A percentile compares a stretch with the other conserved stretches of the same genome.
Evolutionary conservation across 805 yeast genomes (phyloP).

Genomic region (Jamesozyma rosinii): DNA sequence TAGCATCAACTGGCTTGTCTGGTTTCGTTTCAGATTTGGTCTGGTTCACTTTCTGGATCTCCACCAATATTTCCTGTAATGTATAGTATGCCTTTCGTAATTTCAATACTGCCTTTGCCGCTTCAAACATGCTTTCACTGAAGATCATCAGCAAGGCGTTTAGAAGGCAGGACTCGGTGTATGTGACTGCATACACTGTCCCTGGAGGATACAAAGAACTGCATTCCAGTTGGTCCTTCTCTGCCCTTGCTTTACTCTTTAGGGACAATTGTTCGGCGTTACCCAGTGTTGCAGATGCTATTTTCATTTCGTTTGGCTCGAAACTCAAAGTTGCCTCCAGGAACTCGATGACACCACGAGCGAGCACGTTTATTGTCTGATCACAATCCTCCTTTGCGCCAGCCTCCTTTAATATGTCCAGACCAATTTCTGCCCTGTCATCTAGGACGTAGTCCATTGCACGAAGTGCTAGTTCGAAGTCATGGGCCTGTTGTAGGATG

Average conservation of each 20-base stretch:
- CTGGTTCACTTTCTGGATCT: constrained; percentile 34
- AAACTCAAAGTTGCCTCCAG: constrained; percentile 90
- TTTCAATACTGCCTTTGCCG: constrained; percentile 82
- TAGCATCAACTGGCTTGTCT: too few species aligned
- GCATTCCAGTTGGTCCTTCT: constrained; percentile 47
- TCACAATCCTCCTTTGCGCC: constrained; percentile 32
- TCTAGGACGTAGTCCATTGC: constrained; percentile 89
- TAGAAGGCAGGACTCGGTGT: constrained; percentile 77
- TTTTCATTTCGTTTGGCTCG: constrained; percentile 77
- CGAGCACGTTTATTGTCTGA: constrained; percentile 57
- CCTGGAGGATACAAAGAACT: constrained; percentile 83
- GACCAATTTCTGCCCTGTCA: constrained; percentile 68
- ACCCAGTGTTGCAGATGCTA: constrained; percentile 64
- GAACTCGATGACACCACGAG: constrained; percentile 80
- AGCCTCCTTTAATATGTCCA: constrained; percentile 34
- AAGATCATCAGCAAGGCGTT: constrained; percentile 82
- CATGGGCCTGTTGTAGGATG: constrained; percentile 35
- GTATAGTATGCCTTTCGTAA: constrained; percentile 82
- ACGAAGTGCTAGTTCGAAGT: constrained; percentile 64
- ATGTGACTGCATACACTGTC: constrained; percentile 83
- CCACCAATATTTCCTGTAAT: constrained; percentile 63
- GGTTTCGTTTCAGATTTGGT: neutral
- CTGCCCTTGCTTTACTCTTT: constrained; percentile 52
- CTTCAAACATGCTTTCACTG: constrained; percentile 79
- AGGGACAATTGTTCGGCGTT: constrained; percentile 66